These are phyloP conservation scores for Eucalyptus decipiens DNA, from an alignment of 345 rosid genomes.

Conservation along the genomic window DNA sequence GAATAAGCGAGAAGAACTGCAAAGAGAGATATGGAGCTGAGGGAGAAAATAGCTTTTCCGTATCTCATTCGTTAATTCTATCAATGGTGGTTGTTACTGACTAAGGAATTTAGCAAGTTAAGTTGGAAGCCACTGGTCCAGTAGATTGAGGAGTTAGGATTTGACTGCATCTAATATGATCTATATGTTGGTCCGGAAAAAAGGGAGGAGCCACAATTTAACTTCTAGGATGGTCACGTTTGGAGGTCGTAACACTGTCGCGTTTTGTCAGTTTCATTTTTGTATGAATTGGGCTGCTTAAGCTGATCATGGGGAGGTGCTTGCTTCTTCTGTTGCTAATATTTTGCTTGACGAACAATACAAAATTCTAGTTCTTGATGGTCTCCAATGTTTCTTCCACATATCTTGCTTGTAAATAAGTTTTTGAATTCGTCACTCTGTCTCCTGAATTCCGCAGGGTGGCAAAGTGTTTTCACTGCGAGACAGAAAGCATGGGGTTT, in stretches of 20 bases:
- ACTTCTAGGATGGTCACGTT: not conserved
- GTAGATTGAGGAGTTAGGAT: not conserved
- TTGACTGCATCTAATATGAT: not conserved
- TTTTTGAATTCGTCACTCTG: not conserved
- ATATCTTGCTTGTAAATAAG: not conserved
- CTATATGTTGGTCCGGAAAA: not conserved
- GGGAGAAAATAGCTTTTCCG: not conserved
- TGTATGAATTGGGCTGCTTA: not conserved
- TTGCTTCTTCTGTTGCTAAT: not conserved
- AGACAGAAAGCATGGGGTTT: not conserved
- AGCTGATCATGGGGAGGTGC: not conserved
- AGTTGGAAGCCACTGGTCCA: not conserved
- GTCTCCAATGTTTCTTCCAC: not conserved
- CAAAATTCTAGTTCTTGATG: not conserved
- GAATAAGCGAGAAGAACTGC: not conserved
- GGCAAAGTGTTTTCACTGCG: too few relatives aligned
- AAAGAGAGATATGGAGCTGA: not conserved
- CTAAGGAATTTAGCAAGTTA: not conserved
- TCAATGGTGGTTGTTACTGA: not conserved
- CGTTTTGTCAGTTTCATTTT: not conserved
- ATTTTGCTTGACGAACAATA: not conserved
- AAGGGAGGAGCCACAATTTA: not conserved
- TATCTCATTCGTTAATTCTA: not conserved
- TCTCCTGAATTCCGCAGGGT: too few relatives aligned
- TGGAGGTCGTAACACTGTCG: not conserved